A percentile compares a stretch with the other conserved stretches of the same genome.
Conservation (phyloP, 2,329 filamentous ascomycete species). For the Hypoxylon sp. region DNA sequence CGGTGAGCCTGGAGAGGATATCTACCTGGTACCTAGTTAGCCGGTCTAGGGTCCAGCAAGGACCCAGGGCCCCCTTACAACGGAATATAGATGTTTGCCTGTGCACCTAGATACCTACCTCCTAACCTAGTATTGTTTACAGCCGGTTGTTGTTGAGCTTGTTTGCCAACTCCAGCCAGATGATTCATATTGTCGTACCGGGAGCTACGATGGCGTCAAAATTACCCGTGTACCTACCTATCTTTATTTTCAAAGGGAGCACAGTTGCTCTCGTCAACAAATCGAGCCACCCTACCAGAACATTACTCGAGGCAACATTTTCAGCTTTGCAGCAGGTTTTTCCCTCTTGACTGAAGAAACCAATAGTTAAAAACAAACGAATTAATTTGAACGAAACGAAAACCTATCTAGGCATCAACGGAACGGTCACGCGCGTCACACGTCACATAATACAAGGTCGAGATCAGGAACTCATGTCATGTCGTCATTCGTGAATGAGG, state of each 20-base stretch:
- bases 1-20: background rate
- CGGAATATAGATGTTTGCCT: background rate
- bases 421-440: background rate
- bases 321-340: background rate
- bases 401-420: background rate
- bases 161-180: background rate
- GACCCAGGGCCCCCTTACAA: background rate
- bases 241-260: background rate
- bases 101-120: background rate
- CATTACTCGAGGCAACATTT: background rate
- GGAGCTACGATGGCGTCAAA: background rate
- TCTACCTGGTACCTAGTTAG: background rate
- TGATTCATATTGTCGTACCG: background rate
- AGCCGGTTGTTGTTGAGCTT: background rate
- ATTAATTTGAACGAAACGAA: background rate
- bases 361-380: background rate
- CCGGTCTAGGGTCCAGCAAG: too few species aligned
- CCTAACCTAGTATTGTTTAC: background rate
- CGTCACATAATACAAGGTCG: background rate
- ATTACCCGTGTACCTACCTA: constrained; percentile 1
- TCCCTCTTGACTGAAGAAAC: background rate
- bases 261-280: background rate
- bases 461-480: constrained; percentile 47
- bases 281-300: background rate
- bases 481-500: constrained; percentile 52